phyloP scores from a whole-genome alignment of 805 yeast species.

The Kregervanrija pseudodelftensis region DNA sequence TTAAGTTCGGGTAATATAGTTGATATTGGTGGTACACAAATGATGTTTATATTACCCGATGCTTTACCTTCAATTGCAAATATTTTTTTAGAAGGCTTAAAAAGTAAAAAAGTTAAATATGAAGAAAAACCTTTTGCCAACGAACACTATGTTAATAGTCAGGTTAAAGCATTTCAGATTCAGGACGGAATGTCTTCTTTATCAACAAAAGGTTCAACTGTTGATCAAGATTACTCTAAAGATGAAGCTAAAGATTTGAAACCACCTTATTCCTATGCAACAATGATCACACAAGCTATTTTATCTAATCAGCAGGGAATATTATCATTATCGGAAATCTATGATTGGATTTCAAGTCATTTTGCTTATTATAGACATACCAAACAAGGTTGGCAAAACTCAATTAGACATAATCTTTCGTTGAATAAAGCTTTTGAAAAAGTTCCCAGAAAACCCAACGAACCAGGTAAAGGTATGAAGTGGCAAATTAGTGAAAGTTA shows the following conservation, averaged over 20 bases:
- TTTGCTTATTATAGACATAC: conserved; percentile 89
- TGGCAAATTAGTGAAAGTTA: conserved; percentile 92
- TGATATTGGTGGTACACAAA: conserved; percentile 95
- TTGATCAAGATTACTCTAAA: conserved; percentile 58
- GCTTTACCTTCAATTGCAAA: conserved; percentile 63
- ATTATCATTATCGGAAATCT: conserved; percentile 83
- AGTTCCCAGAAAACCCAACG: conserved; percentile 90
- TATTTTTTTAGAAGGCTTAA: conserved; percentile 34
- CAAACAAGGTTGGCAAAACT: conserved; percentile 97
- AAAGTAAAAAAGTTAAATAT: conserved; percentile 15
- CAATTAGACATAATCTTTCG: conserved; percentile 90
- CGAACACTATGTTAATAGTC: conserved; percentile 13
- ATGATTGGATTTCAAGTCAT: conserved; percentile 79
- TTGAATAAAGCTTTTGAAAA: conserved; percentile 96
- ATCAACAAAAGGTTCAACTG: conserved; percentile 8
- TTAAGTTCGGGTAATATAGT: conserved; percentile 82
- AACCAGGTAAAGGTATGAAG: conserved; percentile 98
- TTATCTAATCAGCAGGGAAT: conserved; percentile 82
- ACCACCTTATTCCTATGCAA: conserved; percentile 96
- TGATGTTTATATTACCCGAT: conserved; percentile 98
- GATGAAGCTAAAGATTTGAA: conserved; percentile 91
- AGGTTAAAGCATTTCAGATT: conserved; percentile 40
- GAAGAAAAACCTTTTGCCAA: not conserved
- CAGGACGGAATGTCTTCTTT: conserved; percentile 7
- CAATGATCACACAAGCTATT: conserved; percentile 97